Evolutionary conservation across 75 land plant genomes (phyloP).

Genomic region (Selaginella tamariscina): DNA sequence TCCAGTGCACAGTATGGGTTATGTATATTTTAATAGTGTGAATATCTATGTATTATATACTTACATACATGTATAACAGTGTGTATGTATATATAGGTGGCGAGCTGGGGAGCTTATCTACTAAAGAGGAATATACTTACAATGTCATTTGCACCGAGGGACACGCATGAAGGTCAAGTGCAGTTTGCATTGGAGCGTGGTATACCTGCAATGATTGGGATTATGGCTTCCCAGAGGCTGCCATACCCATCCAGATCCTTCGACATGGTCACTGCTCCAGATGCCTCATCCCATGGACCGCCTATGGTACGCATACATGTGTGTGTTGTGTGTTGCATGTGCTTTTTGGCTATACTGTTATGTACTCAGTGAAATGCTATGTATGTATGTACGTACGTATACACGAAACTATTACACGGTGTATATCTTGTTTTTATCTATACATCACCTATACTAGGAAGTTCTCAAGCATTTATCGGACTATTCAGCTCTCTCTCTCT

Average conservation of each 20-base stretch:
- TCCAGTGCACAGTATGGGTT: background rate
- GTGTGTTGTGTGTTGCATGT: background rate
- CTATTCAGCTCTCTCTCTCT: too few species aligned
- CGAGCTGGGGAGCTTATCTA: constrained; percentile 85
- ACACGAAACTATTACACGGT: background rate
- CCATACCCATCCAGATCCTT: constrained; percentile 78
- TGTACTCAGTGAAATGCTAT: background rate
- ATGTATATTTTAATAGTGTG: background rate
- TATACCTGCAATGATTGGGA: constrained; percentile 84
- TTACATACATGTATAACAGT: background rate
- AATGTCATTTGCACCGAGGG: constrained; percentile 90
- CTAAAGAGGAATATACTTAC: constrained; percentile 49
- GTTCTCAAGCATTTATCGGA: too few species aligned
- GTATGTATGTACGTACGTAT: background rate
- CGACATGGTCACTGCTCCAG: constrained; percentile 84
- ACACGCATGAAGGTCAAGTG: constrained; percentile 78
- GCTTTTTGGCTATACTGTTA: background rate
- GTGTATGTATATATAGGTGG: constrained; percentile 39
- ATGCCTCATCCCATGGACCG: constrained; percentile 64
- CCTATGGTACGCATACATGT: constrained; percentile 32
- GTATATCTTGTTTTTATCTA: constrained; percentile 7
- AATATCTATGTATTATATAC: background rate
- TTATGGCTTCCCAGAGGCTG: constrained; percentile 50
- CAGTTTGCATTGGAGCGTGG: constrained; percentile 89
- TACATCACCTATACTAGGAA: background rate